Percentiles rank a stretch among this genome's conserved stretches.
Conservation (phyloP, 2,329 filamentous ascomycete genomes). For the Lecanicillium sp. region DNA sequence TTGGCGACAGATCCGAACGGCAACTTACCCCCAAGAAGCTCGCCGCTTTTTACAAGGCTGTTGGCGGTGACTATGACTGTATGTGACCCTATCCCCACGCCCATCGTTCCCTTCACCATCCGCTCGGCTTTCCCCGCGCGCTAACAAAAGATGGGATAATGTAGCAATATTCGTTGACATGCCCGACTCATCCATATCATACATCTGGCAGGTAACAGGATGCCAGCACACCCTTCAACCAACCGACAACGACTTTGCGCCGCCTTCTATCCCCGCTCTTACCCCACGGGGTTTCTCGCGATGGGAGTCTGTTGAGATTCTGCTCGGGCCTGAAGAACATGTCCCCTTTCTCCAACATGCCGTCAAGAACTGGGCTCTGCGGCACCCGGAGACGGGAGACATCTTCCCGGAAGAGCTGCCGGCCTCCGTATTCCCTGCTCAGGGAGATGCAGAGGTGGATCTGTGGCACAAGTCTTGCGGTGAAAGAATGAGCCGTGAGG, state of each 20-base stretch:
- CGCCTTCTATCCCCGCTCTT: constrained; percentile 73
- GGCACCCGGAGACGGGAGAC: constrained; percentile 64
- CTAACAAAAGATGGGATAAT: neutral
- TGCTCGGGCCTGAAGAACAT: constrained; percentile 83
- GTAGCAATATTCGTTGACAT: constrained; percentile 69
- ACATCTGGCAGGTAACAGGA: constrained; percentile 85
- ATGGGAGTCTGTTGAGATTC: constrained; percentile 87
- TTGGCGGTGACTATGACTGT: constrained; percentile 70
- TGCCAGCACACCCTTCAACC: constrained; percentile 84
- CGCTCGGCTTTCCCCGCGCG: constrained; percentile 4
- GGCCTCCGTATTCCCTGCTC: constrained; percentile 56
- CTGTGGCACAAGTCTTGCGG: constrained; percentile 78
- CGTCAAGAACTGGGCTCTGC: constrained; percentile 67
- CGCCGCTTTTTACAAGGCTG: constrained; percentile 66
- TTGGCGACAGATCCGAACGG: constrained; percentile 47
- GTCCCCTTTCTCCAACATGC: constrained; percentile 75
- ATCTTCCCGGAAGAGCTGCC: constrained; percentile 55
- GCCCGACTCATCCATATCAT: constrained; percentile 67
- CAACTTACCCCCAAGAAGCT: constrained; percentile 59
- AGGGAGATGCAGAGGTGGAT: constrained; percentile 72
- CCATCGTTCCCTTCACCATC: too few species aligned
- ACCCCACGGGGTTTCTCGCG: constrained; percentile 79
- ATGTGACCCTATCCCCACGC: constrained; percentile 14
- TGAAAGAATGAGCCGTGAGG: constrained; percentile 58
- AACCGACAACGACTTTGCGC: constrained; percentile 60